These are phyloP conservation scores for Orbilia brochopaga DNA, from an alignment of 2,329 filamentous ascomycete genomes.

Conservation along the genomic window DNA sequence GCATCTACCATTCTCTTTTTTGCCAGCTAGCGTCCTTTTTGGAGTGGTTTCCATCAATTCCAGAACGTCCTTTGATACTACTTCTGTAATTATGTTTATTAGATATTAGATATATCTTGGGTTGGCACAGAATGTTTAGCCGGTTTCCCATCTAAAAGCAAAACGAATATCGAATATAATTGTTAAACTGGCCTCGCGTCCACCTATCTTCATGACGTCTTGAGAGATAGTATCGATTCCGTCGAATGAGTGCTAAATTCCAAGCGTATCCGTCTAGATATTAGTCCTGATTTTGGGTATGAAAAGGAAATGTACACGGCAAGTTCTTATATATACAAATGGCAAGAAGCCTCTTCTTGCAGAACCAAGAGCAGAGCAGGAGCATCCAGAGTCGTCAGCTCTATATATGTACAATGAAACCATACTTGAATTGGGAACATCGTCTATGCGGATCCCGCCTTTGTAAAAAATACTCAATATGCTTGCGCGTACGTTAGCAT, in stretches of 20 bases:
- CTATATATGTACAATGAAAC: conserved; percentile 1
- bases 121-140: too few relatives aligned
- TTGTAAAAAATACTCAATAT: conserved; percentile 3
- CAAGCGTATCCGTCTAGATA: too few relatives aligned
- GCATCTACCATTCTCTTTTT: conserved; percentile 7
- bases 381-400: background rate
- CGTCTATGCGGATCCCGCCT: background rate
- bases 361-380: background rate
- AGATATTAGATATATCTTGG: too few relatives aligned
- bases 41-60: background rate
- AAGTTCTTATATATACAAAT: background rate
- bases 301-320: background rate
- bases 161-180: too few relatives aligned
- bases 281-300: background rate
- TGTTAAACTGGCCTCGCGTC: too few relatives aligned
- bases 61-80: background rate
- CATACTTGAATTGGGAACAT: background rate
- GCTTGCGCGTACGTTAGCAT: background rate
- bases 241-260: too few relatives aligned
- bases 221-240: too few relatives aligned
- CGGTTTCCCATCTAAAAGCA: too few relatives aligned
- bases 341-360: background rate
- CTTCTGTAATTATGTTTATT: too few relatives aligned
- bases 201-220: too few relatives aligned
- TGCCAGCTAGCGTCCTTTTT: conserved; percentile 13